These are phyloP conservation scores for Solanum sitiens DNA, from an alignment of 257 asterid species.

Conservation along the genomic window DNA sequence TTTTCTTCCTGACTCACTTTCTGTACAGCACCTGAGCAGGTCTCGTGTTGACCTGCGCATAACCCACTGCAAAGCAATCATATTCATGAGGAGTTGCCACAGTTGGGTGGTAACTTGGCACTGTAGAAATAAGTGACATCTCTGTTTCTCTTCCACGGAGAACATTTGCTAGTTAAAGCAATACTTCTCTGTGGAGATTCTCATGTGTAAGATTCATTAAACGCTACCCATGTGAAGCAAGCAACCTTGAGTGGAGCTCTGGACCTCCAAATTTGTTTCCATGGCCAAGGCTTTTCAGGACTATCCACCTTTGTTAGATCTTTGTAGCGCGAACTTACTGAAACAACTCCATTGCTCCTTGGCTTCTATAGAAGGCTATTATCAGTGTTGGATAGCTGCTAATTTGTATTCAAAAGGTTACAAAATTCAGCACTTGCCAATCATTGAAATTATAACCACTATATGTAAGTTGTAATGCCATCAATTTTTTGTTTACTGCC, in stretches of 20 bases:
- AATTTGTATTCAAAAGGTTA: not conserved
- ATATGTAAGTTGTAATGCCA: not conserved
- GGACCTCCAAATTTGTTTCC: not conserved
- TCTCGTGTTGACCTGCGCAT: not conserved
- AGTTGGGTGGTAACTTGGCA: not conserved
- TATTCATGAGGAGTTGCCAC: not conserved
- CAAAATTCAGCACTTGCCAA: not conserved
- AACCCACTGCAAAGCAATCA: not conserved
- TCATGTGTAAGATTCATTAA: not conserved
- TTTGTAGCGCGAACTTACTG: not conserved
- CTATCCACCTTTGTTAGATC: not conserved
- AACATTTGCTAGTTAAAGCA: not conserved
- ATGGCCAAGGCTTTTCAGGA: not conserved
- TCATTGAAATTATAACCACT: not conserved
- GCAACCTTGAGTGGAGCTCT: not conserved
- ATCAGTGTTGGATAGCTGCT: not conserved
- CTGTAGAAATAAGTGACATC: not conserved
- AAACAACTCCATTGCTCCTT: not conserved
- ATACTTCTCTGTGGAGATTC: not conserved
- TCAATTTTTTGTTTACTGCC: not conserved
- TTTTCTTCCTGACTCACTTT: not conserved
- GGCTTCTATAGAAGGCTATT: not conserved
- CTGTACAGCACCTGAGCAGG: not conserved
- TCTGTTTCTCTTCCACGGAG: not conserved
- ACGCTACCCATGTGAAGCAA: not conserved